Evolutionary conservation across 306 rosid species (phyloP).

Genomic region (Spatholobus suberectus): DNA sequence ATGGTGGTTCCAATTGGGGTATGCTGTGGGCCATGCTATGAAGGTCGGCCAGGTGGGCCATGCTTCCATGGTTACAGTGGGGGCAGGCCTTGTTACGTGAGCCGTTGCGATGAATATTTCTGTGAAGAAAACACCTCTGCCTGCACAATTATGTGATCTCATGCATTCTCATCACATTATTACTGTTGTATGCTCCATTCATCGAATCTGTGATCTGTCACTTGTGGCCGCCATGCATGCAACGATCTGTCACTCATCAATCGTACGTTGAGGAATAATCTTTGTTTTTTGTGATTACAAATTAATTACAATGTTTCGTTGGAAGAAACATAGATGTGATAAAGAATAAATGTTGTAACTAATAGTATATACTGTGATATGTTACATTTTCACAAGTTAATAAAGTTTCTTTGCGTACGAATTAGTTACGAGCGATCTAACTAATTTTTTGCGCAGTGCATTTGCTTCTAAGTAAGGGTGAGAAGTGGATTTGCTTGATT

Average conservation of each 20-base stretch:
- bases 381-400: neutral
- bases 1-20: conserved; percentile 32
- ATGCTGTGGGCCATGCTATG: conserved; percentile 59
- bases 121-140: conserved; percentile 57
- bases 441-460: neutral
- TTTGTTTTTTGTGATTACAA: conserved; percentile 4
- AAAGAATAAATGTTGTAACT: conserved; percentile 7
- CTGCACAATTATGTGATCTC: conserved; percentile 69
- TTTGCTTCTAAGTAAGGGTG: conserved; percentile 4
- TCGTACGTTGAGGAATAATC: neutral
- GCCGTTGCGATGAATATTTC: conserved; percentile 54
- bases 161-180: neutral
- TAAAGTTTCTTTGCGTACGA: conserved; percentile 9
- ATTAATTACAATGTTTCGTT: neutral
- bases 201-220: neutral
- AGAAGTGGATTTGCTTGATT: conserved; percentile 23
- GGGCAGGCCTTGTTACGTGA: conserved; percentile 43
- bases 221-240: neutral
- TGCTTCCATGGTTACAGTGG: conserved; percentile 54
- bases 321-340: neutral
- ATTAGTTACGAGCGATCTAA: neutral
- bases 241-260: neutral
- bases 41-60: conserved; percentile 42
- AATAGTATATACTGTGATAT: neutral
- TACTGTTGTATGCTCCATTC: no score